Evolutionary conservation across 345 rosid species (phyloP), one percentile per base, ranked within the genome.

Genomic region (Stellera chamaejasme): DNA sequence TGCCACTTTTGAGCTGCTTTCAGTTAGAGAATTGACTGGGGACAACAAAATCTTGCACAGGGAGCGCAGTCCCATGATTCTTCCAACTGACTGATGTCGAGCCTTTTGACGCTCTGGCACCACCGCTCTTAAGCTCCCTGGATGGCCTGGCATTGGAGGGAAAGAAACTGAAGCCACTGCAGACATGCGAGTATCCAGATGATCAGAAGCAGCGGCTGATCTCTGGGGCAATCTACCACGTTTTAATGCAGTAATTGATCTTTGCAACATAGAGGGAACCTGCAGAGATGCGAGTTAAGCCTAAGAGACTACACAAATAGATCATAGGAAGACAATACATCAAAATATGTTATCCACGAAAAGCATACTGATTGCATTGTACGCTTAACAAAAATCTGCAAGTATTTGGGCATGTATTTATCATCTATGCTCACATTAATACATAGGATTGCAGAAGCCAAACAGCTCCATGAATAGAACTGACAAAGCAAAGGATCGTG

Each of bases 211-310:
- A 52, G 58, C n/a, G n/a, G n/a, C 26, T 32, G 55, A 63, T 52
- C 73, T 71, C 69, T 45, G 65, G 5, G 51, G 72, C 50, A 65
- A 65, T 68, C 69, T 69, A 45, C 58, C 52, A 53, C 56, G 73
- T 71, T 75, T 87, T 87, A 84, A 71, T n/a, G 75, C 70, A 28
- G 52, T 54, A 77, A 81, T 69, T 10, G 91, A 77, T 19, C 61
- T 63, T 45, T 60, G 78, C 64, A 90, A 62, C 58, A 67, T 48
- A 13, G 79, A 77, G 32, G 94, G 86, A 63, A 87, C 84, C 96
- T 87, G 79, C 63, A 43, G 53, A 58, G 63, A n/a, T 25, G 39
- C 3, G 39, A 32, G 3, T 32, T 7, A 32, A 32, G 39, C 5
- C 39, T 32, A 32, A 32, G 39, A 32, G 39, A 32, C 39, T 32